Evolutionary conservation across 352 stramenopile species (phyloP).

Genomic region (Phytophthora megakarya): DNA sequence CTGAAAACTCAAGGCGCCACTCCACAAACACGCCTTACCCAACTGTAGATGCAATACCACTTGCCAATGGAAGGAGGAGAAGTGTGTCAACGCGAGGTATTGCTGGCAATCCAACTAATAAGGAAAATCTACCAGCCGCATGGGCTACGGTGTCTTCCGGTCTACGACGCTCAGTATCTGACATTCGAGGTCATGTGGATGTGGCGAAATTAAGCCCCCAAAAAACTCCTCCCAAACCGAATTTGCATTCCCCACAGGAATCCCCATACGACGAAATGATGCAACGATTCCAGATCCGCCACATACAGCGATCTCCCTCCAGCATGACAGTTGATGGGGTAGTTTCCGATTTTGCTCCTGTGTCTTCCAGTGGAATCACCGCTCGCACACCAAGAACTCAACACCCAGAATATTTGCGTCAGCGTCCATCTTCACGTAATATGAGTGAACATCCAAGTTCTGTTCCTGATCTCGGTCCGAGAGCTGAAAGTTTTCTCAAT

Average conservation of each 20-base stretch:
- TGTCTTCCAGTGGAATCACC: not conserved
- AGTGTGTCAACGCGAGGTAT: slow-evolving; percentile 26
- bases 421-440: slow-evolving; percentile 13
- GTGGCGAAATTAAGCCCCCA: not conserved
- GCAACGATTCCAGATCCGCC: slow-evolving; percentile 53
- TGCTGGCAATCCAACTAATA: not conserved
- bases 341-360: not conserved
- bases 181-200: slow-evolving; percentile 15
- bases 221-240: not conserved
- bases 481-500: slow-evolving; percentile 13
- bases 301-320: slow-evolving; percentile 28
- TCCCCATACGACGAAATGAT: slow-evolving; percentile 57
- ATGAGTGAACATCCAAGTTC: slow-evolving; percentile 16
- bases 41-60: not conserved
- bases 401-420: slow-evolving; percentile 1
- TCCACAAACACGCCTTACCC: slow-evolving; percentile 12
- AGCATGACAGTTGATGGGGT: slow-evolving; percentile 8
- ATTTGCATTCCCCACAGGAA: slow-evolving; percentile 2
- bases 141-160: slow-evolving; percentile 13
- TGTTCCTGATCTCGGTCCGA: not conserved
- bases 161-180: slow-evolving; percentile 22
- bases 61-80: slow-evolving; percentile 8
- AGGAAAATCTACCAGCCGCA: not conserved
- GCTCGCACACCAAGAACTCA: slow-evolving; percentile 15
- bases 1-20: slow-evolving; percentile 10